Conservation (phyloP, 495 filamentous ascomycete genomes). For the Elasticomyces elasticus region DNA sequence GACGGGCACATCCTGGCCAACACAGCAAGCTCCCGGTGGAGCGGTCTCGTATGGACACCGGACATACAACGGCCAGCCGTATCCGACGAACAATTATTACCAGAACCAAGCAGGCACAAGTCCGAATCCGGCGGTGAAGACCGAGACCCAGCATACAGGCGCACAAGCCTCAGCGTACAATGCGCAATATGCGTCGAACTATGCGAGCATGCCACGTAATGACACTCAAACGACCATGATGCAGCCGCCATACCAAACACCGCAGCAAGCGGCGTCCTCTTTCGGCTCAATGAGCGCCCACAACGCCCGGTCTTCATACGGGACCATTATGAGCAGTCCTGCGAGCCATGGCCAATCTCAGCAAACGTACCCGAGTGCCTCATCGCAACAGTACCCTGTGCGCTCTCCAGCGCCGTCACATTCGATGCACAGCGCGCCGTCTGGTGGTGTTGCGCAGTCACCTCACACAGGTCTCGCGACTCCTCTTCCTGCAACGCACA, state of each 20-base stretch:
- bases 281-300: slow-evolving; percentile 17
- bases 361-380: neutral
- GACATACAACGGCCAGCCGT: slow-evolving; percentile 4
- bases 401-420: slow-evolving; percentile 13
- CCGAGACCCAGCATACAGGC: slow-evolving; percentile 6
- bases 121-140: slow-evolving; percentile 1
- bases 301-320: slow-evolving; percentile 8
- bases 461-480: slow-evolving; percentile 6
- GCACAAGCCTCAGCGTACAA: neutral
- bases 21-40: slow-evolving; percentile 3
- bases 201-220: slow-evolving; percentile 1
- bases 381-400: slow-evolving; percentile 8
- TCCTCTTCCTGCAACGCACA: neutral
- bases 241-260: slow-evolving; percentile 14
- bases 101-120: neutral
- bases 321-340: slow-evolving; percentile 6
- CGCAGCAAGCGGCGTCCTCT: slow-evolving; percentile 5
- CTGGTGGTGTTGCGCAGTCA: slow-evolving; percentile 3
- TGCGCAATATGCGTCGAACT: slow-evolving; percentile 6
- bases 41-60: slow-evolving; percentile 8
- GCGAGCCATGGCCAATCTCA: neutral
- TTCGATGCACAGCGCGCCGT: slow-evolving; percentile 7
- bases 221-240: slow-evolving; percentile 9
- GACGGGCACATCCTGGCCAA: slow-evolving; percentile 14
- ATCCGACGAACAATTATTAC: slow-evolving; percentile 5